phyloP scores from a whole-genome alignment of 164 flowering plant species.

The Stephania japonica region DNA sequence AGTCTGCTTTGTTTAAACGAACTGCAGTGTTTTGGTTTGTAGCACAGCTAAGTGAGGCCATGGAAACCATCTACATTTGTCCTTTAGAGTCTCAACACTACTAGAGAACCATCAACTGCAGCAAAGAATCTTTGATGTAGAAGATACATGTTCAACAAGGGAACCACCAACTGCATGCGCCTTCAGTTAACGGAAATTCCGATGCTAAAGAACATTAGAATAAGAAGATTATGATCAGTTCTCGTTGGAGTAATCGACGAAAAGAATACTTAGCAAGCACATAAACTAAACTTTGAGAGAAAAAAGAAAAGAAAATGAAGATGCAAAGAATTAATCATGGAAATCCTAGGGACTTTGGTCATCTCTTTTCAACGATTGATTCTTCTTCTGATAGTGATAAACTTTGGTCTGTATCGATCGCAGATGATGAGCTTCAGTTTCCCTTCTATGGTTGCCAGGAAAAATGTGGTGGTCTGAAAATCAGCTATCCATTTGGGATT shows the following conservation, averaged over 20 bases:
- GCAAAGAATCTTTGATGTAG: background rate
- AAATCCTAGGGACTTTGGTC: background rate
- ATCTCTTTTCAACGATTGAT: background rate
- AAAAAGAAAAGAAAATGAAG: background rate
- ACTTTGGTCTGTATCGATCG: background rate
- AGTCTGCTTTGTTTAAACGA: background rate
- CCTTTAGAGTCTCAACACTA: background rate
- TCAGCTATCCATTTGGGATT: constrained; percentile 1
- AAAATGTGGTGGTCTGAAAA: background rate
- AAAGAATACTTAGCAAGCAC: background rate
- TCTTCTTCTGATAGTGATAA: background rate
- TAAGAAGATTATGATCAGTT: background rate
- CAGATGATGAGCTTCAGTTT: background rate
- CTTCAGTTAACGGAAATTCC: background rate
- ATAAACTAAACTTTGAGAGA: background rate
- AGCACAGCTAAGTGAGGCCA: background rate
- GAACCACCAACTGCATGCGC: background rate
- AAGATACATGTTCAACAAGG: background rate
- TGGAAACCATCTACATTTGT: background rate
- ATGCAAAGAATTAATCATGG: background rate
- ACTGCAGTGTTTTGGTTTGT: background rate
- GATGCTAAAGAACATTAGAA: too few species aligned
- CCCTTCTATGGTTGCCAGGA: background rate
- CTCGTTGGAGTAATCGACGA: background rate
- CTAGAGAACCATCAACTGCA: background rate